Evolutionary conservation across 2,329 filamentous ascomycete genomes (phyloP).

Genomic region (Didymella glomerata): DNA sequence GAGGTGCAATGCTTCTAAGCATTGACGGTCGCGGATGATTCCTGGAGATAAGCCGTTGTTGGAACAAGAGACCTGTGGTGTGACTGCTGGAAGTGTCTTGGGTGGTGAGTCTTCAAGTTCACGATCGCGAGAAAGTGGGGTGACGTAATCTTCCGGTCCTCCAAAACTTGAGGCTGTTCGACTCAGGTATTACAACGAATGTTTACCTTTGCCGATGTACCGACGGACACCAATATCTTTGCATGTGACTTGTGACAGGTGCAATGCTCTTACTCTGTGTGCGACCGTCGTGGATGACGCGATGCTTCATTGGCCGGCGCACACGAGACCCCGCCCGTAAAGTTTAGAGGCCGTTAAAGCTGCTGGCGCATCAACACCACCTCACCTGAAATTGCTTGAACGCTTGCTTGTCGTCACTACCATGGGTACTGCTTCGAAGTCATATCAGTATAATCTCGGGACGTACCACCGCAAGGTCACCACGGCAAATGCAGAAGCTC

Average conservation of each 20-base stretch:
- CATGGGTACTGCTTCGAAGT: conserved; percentile 18
- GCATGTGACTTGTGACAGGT: background rate
- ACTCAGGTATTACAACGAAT: background rate
- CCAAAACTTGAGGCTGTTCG: background rate
- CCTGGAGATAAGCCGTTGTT: background rate
- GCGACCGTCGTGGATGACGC: conserved; percentile 8
- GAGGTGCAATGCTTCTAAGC: conserved; percentile 1
- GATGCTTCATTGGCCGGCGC: conserved; percentile 17
- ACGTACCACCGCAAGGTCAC: conserved; percentile 64
- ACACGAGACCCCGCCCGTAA: conserved; percentile 19
- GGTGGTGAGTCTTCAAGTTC: conserved; percentile 19
- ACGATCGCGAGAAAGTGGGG: conserved; percentile 37
- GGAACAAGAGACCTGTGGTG: conserved; percentile 12
- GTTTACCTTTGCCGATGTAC: background rate
- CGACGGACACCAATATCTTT: background rate
- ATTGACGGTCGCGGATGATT: background rate
- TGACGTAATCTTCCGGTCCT: conserved; percentile 32
- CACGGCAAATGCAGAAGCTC: conserved; percentile 61
- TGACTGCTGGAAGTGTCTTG: conserved; percentile 20
- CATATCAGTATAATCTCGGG: conserved; percentile 65
- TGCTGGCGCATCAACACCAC: conserved; percentile 1
- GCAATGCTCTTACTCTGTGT: background rate
- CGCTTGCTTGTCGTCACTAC: background rate
- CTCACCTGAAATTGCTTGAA: background rate
- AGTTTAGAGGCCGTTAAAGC: background rate